Percentiles rank a stretch among this genome's conserved stretches.
phyloP scores from a whole-genome alignment of 805 yeast genomes.

The Lachancea lanzarotensis region DNA sequence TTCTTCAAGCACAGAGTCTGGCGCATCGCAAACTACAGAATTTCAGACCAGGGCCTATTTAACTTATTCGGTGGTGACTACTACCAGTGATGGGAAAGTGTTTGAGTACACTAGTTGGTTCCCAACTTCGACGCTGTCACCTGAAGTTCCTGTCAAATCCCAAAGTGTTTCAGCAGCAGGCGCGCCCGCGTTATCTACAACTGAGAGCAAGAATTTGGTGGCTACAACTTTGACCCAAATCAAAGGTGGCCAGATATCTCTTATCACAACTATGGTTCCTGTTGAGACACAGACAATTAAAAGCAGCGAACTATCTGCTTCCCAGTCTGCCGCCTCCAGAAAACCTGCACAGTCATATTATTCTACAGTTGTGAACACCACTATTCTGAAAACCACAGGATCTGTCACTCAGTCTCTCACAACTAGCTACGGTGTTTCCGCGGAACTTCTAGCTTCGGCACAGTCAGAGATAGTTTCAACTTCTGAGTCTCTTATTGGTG shows the following conservation, averaged over 20 bases:
- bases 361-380: not conserved
- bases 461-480: not conserved
- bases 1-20: not conserved
- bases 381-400: not conserved
- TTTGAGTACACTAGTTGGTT: constrained; percentile 16
- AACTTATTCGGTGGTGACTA: constrained; percentile 10
- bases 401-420: not conserved
- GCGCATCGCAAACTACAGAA: not conserved
- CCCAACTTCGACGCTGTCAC: constrained; percentile 12
- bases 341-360: not conserved
- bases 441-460: not conserved
- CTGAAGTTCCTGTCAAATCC: not conserved
- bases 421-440: not conserved
- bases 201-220: not conserved
- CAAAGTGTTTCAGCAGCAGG: not conserved
- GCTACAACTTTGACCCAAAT: constrained; percentile 17
- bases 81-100: constrained; percentile 14
- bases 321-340: not conserved
- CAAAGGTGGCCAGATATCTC: constrained; percentile 19
- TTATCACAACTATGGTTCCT: constrained; percentile 26
- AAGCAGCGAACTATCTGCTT: not conserved
- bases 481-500: not conserved
- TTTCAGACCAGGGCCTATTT: not conserved
- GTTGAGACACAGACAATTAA: not conserved
- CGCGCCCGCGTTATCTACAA: not conserved